A percentile compares a stretch with the other conserved stretches of the same genome.
phyloP scores from a whole-genome alignment of 257 asterid species.

The Petunia axillaris region DNA sequence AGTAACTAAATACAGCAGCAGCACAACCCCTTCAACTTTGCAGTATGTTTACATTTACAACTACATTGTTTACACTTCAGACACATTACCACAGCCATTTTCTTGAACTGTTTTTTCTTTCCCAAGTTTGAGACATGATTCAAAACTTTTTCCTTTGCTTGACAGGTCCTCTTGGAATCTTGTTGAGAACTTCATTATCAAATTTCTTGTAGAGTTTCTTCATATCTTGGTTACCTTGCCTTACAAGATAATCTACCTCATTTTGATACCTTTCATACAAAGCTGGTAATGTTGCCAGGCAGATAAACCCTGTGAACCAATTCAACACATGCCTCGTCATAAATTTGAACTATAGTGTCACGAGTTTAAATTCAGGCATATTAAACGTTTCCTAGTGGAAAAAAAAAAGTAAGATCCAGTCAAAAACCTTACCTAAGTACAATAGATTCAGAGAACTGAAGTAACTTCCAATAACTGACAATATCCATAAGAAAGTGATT shows the following conservation, averaged over 20 bases:
- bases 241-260: slow-evolving; percentile 74
- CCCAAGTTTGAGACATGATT: slow-evolving; percentile 1
- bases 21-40: not conserved
- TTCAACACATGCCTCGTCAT: not conserved
- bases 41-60: not conserved
- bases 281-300: slow-evolving; percentile 65
- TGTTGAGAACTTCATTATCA: slow-evolving; percentile 64
- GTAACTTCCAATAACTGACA: slow-evolving; percentile 70
- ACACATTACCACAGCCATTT: slow-evolving; percentile 14
- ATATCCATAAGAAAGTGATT: slow-evolving; percentile 57
- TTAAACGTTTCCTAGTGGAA: too few relatives aligned
- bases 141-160: slow-evolving; percentile 67
- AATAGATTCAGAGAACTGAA: slow-evolving; percentile 70
- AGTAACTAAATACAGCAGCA: not conserved
- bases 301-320: slow-evolving; percentile 54
- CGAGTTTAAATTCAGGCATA: not conserved
- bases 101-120: not conserved
- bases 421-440: slow-evolving; percentile 49
- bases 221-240: slow-evolving; percentile 57
- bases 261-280: slow-evolving; percentile 63
- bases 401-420: not conserved
- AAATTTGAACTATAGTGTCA: not conserved
- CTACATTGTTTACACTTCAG: not conserved
- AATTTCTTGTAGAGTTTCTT: slow-evolving; percentile 61
- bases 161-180: slow-evolving; percentile 89